Evolutionary conservation across 305 asterid genomes (phyloP), one percentile per base, ranked within the genome.

Genomic region (Rubia peregrina): DNA sequence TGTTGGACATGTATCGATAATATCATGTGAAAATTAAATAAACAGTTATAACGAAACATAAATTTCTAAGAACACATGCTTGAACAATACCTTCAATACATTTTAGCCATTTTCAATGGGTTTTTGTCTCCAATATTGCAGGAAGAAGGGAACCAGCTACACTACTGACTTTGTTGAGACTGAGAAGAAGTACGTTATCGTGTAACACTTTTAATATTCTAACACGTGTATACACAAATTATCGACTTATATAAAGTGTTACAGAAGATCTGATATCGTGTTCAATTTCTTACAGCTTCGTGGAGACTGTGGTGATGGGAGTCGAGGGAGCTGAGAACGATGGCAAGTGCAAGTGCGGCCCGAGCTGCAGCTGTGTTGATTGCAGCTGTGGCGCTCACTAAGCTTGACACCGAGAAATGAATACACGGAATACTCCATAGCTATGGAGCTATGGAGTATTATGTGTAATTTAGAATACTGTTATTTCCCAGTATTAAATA

Each of bases 331-430:
- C 77, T 3, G 95, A 86, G 83, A 57, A 83, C 9, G 80, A 73
- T 19, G 87, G 90, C 26, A 78, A 82, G 61, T 88, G 97, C 94
- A 88, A 84, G 89, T 88, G 95, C 70, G 91, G 97, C 1, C 7
- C 83, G 9, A 85, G 80, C 84, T 90, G 95, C 80, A 3, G 80
- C 38, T 90, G 95, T 81, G 76, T 68, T 40, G 36, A 74, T 84
- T 87, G 95, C 87, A 80, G 83, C 55, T 88, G 95, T 51, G 80
- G 80, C 69, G 80, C 77, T 73, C 83, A 78, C 76, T 85, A 69
- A 86, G 51, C 56, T 49, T 38, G 51, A 64, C 19, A 17, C 24
- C 53, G 17, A 36, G 44, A 7, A 38, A 49, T 60, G 38, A 9
- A 17, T 0, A 13, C 21, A 69, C 41, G 4, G 17, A 21, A 14